Evolutionary conservation across 2,329 filamentous ascomycete species (phyloP).

Genomic region (Fusarium torreyae): DNA sequence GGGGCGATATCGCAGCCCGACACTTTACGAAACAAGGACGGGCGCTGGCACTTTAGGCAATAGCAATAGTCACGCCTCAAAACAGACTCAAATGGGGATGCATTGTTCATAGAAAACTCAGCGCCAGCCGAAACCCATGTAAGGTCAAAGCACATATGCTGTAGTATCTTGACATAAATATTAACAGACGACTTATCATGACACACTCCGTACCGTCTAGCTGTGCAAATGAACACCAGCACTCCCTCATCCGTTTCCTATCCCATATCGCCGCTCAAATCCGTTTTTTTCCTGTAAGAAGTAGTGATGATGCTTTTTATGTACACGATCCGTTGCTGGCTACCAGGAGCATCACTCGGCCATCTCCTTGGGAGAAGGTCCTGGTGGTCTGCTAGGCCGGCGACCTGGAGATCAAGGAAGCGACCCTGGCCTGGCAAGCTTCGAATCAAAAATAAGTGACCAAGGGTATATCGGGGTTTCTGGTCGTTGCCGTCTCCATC

Average conservation of each 20-base stretch:
- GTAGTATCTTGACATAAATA: slow-evolving; percentile 41
- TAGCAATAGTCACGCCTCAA: background rate
- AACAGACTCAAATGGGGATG: too few relatives aligned
- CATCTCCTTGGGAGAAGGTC: slow-evolving; percentile 5
- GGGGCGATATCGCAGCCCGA: slow-evolving; percentile 14
- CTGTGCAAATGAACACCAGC: slow-evolving; percentile 31
- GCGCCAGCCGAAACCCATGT: slow-evolving; percentile 4
- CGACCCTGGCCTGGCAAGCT: slow-evolving; percentile 19
- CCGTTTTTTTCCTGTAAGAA: slow-evolving; percentile 31
- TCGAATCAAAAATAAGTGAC: slow-evolving; percentile 36
- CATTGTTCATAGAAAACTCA: slow-evolving; percentile 15
- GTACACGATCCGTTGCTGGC: slow-evolving; percentile 44
- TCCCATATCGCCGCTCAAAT: slow-evolving; percentile 32
- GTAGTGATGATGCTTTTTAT: slow-evolving; percentile 48
- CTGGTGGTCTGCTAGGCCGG: slow-evolving; percentile 14
- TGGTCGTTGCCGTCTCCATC: slow-evolving; percentile 22
- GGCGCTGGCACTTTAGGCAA: background rate
- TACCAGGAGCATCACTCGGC: slow-evolving; percentile 13
- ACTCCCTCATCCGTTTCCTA: slow-evolving; percentile 23
- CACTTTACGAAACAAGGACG: background rate
- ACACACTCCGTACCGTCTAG: slow-evolving; percentile 46
- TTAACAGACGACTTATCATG: slow-evolving; percentile 46
- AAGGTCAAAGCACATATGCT: slow-evolving; percentile 24
- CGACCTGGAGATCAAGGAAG: slow-evolving; percentile 17
- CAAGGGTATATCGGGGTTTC: slow-evolving; percentile 35